Conservation (phyloP, 2,329 filamentous ascomycete species). For the Bipolaris zeicola region DNA sequence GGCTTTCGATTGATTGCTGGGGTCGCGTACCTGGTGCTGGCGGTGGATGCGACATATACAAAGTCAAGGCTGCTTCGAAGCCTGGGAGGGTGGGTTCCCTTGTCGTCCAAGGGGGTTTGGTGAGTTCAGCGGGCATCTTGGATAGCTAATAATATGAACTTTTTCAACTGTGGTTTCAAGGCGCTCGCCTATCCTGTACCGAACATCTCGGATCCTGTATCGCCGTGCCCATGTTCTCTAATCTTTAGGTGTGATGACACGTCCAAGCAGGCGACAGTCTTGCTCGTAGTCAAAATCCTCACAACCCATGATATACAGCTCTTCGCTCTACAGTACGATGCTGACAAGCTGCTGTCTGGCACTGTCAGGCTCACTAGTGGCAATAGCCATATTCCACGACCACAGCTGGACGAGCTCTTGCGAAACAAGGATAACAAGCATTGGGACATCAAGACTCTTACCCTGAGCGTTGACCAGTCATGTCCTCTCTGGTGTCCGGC, state of each 20-base stretch:
- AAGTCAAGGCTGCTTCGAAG: slow-evolving; percentile 22
- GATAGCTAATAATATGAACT: slow-evolving; percentile 17
- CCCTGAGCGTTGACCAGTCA: not conserved
- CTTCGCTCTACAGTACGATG: slow-evolving; percentile 18
- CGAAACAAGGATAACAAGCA: slow-evolving; percentile 13
- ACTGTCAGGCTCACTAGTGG: slow-evolving; percentile 8
- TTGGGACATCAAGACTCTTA: slow-evolving; percentile 14
- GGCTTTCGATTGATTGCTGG: slow-evolving; percentile 10
- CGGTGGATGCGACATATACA: slow-evolving; percentile 7
- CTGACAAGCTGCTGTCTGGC: slow-evolving; percentile 3
- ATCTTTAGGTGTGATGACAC: slow-evolving; percentile 15
- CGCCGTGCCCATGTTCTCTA: slow-evolving; percentile 12
- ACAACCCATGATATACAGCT: slow-evolving; percentile 3
- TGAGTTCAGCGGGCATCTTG: slow-evolving; percentile 8
- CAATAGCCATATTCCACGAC: slow-evolving; percentile 1
- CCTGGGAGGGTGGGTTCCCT: slow-evolving; percentile 21
- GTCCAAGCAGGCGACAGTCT: slow-evolving; percentile 11
- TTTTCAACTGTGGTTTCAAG: slow-evolving; percentile 11
- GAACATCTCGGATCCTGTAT: slow-evolving; percentile 8
- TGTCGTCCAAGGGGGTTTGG: slow-evolving; percentile 15
- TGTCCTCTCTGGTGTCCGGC: slow-evolving; percentile 1
- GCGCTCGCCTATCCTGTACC: slow-evolving; percentile 16
- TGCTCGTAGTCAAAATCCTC: slow-evolving; percentile 7
- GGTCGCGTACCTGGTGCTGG: slow-evolving; percentile 16
- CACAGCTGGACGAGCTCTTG: slow-evolving; percentile 10